phyloP scores from a whole-genome alignment of 495 filamentous ascomycete genomes.

The Podospora appendiculata region DNA sequence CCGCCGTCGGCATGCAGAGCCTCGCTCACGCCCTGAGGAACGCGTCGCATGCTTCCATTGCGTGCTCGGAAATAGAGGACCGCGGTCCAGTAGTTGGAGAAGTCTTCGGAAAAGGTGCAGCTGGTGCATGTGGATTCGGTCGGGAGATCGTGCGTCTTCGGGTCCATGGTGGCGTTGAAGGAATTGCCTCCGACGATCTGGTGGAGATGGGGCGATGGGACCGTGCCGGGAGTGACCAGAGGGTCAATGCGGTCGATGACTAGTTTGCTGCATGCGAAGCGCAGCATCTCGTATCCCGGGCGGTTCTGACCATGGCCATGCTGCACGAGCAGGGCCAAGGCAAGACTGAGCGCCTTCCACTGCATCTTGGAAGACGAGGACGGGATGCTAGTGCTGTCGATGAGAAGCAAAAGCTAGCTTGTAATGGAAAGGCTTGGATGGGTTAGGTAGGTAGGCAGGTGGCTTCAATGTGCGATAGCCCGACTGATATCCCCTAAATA shows the following conservation, averaged over 20 bases:
- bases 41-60: constrained; percentile 37
- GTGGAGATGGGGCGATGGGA: constrained; percentile 30
- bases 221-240: constrained; percentile 26
- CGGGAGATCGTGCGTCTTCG: constrained; percentile 24
- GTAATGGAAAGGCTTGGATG: background rate
- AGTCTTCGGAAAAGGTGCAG: constrained; percentile 32
- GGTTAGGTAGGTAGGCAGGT: too few species aligned
- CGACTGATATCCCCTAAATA: background rate
- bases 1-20: constrained; percentile 33
- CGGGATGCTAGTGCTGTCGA: background rate
- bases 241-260: constrained; percentile 30
- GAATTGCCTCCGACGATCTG: constrained; percentile 32
- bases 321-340: background rate
- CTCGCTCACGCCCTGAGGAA: constrained; percentile 34
- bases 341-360: background rate
- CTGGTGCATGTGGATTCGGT: constrained; percentile 30
- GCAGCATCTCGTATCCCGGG: constrained; percentile 20
- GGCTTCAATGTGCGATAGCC: background rate
- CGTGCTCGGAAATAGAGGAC: constrained; percentile 36
- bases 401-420: background rate
- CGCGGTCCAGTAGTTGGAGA: constrained; percentile 13
- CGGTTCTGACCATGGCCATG: background rate
- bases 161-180: constrained; percentile 29
- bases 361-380: background rate
- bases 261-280: constrained; percentile 33